phyloP scores from a whole-genome alignment of 202 grass and related monocot species.

The Musa balbisiana region DNA sequence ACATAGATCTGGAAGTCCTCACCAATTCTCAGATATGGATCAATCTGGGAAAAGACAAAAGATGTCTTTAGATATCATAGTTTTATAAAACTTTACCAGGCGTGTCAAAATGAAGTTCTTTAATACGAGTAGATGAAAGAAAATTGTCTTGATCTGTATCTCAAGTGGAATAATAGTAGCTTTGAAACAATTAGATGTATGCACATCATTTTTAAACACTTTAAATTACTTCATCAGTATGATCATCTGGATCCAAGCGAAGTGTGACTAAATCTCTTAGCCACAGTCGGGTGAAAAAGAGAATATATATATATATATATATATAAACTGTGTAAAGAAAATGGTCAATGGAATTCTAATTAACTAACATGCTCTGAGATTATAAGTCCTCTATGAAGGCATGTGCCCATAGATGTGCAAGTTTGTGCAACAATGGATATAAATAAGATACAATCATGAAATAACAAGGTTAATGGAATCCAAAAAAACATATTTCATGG shows the following conservation, averaged over 20 bases:
- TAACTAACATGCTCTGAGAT: neutral
- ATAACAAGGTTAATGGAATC: neutral
- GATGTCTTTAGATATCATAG: neutral
- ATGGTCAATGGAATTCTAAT: no score
- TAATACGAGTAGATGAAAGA: neutral
- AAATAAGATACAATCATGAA: neutral
- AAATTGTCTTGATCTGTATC: neutral
- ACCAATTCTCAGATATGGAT: constrained; percentile 77
- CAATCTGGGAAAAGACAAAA: constrained; percentile 45
- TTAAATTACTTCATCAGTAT: neutral
- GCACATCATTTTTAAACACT: neutral
- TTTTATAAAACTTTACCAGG: neutral
- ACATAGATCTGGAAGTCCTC: constrained; percentile 87
- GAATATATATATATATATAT: no score
- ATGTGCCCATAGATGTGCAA: neutral
- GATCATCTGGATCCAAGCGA: neutral
- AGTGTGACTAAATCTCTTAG: neutral
- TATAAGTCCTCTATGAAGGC: no score
- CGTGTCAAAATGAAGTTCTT: neutral
- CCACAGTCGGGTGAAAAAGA: no score
- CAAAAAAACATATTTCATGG: neutral
- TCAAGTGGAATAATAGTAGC: neutral
- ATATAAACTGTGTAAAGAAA: no score
- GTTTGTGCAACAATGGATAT: neutral
- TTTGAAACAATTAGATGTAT: neutral